A percentile compares a stretch with the other conserved stretches of the same genome.
These are phyloP conservation scores for Apiotrichum sp. DNA, from an alignment of 1,284 basidiomycete species.

Conservation along the genomic window DNA sequence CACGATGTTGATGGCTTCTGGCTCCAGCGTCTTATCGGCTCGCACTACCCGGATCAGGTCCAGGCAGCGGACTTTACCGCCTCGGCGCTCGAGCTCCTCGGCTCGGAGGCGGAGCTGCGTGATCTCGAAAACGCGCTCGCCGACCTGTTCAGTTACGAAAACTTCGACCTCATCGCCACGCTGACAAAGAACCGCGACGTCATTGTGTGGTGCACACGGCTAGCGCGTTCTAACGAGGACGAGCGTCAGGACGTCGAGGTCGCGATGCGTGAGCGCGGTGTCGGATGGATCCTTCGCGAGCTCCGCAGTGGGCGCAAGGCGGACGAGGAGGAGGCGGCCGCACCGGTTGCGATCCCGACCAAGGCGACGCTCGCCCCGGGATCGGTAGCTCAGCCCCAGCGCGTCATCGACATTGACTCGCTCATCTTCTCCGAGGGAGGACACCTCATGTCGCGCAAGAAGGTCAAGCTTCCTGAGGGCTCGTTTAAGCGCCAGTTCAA, in stretches of 20 bases:
- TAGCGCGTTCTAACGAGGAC: constrained; percentile 82
- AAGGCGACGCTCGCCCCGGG: constrained; percentile 86
- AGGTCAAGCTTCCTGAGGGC: constrained; percentile 93
- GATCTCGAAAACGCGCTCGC: constrained; percentile 97
- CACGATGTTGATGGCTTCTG: constrained; percentile 95
- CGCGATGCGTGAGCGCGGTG: constrained; percentile 94
- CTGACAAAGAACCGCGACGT: constrained; percentile 95
- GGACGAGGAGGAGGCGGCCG: constrained; percentile 49
- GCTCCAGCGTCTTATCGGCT: constrained; percentile 89
- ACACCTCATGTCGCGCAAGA: constrained; percentile 97
- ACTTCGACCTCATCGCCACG: constrained; percentile 81
- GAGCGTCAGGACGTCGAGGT: constrained; percentile 93
- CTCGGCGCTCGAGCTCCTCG: constrained; percentile 77
- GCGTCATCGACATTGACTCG: constrained; percentile 80
- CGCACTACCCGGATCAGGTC: constrained; percentile 87
- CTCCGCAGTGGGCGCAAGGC: constrained; percentile 65
- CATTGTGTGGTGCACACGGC: constrained; percentile 96
- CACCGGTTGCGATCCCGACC: constrained; percentile 59
- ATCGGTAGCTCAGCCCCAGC: constrained; percentile 78
- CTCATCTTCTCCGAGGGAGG: constrained; percentile 96
- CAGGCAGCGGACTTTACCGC: constrained; percentile 89
- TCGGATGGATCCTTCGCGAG: constrained; percentile 91
- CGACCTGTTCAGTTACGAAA: constrained; percentile 92
- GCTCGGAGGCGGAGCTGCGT: constrained; percentile 80
- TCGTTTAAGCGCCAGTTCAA: constrained; percentile 96